Base-by-base conservation (phyloP, 129 eudicot species). In the Calendula officinalis region DNA sequence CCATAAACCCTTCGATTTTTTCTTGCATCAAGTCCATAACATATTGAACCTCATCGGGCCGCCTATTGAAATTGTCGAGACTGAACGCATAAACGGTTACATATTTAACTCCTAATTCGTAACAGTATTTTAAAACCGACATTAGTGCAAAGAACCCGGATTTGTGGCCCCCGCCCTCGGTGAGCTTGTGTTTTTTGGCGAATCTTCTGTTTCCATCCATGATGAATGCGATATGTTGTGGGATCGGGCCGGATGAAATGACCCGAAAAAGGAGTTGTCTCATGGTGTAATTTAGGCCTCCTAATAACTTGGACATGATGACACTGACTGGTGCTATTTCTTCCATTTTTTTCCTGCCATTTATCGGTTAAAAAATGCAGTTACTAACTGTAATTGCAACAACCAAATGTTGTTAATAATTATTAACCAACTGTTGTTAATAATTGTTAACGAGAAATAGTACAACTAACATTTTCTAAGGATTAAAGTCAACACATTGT, bases 101-200 rank as follows among this genome's bases (percentile, higher is more conserved):
- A 2, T 61, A 61, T 14, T 61, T 61, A 9, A 61, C 52, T 27
- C 66, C 66, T 7, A 61, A 34, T 11, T 61, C 66, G 33, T 78
- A 72, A 77, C 91, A 84, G 45, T 81, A 84, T 70, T 75, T 81
- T 8, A 84, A 54, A 17, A 75, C 3, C 4, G 91, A 57, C 84
- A 84, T 78, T 51, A 84, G 78, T 5, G 82, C 45, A 15, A 72
- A 33, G 56, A 84, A 78, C 0, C 91, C 91, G 33, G 76, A 78
- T 44, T 74, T 59, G 54, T 84, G 82, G n/a, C 91, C 91, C 3
- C 51, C 71, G 5, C 84, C 86, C 45, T 84, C 82, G 8, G 62
- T 71, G 3, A 81, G 68, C 2, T 69, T 68, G 38, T 60, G 35
- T 52, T 74, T 81, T 43, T 39, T 74, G 12, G 86, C 83, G 33